A percentile compares a stretch with the other conserved stretches of the same genome.
These are phyloP conservation scores for Penicillium sp. DNA, from an alignment of 2,329 filamentous ascomycete species.

Conservation along the genomic window DNA sequence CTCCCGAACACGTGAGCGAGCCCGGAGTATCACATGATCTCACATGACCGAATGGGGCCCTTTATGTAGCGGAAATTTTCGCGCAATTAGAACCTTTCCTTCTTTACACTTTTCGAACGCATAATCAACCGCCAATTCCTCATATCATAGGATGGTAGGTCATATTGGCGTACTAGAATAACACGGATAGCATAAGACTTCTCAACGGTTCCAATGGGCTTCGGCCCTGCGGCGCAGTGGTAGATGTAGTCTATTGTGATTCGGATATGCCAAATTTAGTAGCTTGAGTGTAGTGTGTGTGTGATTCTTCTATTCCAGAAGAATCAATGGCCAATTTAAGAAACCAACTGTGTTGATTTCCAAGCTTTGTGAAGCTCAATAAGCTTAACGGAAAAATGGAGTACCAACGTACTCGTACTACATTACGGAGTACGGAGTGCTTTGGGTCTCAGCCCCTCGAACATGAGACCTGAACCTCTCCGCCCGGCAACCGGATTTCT, in stretches of 20 bases:
- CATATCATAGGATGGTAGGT: slow-evolving; percentile 47
- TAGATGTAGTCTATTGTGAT: slow-evolving; percentile 41
- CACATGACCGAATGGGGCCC: slow-evolving; percentile 11
- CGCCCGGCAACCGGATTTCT: slow-evolving; percentile 13
- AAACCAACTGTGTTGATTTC: too few species aligned
- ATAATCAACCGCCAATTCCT: slow-evolving; percentile 52
- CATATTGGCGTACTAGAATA: slow-evolving; percentile 52
- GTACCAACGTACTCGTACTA: too few species aligned
- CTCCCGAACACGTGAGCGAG: slow-evolving; percentile 13
- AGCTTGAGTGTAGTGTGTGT: not conserved
- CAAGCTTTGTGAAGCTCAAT: not conserved
- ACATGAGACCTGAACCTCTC: slow-evolving; percentile 8
- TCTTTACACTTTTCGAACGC: slow-evolving; percentile 49
- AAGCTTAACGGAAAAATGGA: not conserved
- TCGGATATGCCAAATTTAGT: slow-evolving; percentile 33
- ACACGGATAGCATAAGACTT: slow-evolving; percentile 34
- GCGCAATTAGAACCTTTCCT: slow-evolving; percentile 20
- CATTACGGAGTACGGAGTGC: not conserved
- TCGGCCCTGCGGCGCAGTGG: slow-evolving; percentile 31
- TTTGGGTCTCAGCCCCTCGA: not conserved
- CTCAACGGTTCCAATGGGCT: slow-evolving; percentile 32
- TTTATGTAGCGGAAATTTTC: slow-evolving; percentile 19
- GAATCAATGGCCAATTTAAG: too few species aligned
- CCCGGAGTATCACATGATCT: not conserved
- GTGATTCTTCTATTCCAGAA: not conserved